Evolutionary conservation across 768 basidiomycete genomes (phyloP), one percentile per base, ranked within the genome.

Genomic region (Pisolithus microcarpus): DNA sequence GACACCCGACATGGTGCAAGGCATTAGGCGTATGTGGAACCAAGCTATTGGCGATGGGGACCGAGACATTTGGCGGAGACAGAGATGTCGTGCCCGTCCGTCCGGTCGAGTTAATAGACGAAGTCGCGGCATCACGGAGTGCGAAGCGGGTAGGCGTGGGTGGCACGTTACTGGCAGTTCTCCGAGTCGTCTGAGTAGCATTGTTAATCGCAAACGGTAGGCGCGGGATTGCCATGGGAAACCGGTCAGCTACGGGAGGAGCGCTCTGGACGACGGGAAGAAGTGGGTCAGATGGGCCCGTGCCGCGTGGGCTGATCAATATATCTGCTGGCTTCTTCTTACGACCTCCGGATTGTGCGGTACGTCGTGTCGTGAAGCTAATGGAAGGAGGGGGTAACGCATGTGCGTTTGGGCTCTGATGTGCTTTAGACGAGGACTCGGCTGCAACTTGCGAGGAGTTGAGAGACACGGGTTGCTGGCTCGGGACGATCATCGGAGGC

Each of bases 291-390:
- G 63, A 67, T 0, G 67, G 60, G 28, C 78, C 75, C 5, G 72
- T 62, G 53, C 82, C 83, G 48, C 83, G 73, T 9, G 86, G 85
- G 56, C 80, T 84, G 72, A 90, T 87, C 54, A 87, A 60, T 54
- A 88, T 85, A 59, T 89, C 87, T 2, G 87, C 85, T 0, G 87
- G 87, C 65, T 87, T 89, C 67, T 74, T 85, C 63, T 77, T 80
- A 43, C 72, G 75, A 1, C 62, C 68, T n/a, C 82, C 80, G 11
- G 82, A 56, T 51, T 81, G 81, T 24, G 77, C 79, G 9, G 85
- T 82, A 43, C 86, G 80, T 49, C 87, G 85, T 36, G 80, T 77
- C 13, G 85, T 83, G 65, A 89, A 88, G 65, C 84, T 86, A 62
- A 85, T 87, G 26, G 87, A 80, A 11, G 82, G 84, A 2, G 85